Evolutionary conservation across 345 rosid species (phyloP).

Genomic region (Melastoma malabathricum): DNA sequence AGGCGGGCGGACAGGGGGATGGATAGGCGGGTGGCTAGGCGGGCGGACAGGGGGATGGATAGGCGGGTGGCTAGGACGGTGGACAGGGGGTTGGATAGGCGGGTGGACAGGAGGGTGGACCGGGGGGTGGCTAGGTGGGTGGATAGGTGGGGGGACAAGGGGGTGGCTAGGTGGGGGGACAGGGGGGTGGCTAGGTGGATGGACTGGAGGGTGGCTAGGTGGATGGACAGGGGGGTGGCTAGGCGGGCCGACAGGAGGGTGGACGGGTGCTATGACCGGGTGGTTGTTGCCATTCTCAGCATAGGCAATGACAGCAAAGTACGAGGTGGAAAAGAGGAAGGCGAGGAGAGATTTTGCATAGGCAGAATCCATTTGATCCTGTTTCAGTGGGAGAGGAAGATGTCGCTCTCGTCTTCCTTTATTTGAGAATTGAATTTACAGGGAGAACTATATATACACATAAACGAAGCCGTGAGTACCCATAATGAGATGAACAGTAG

Average conservation of each 20-base stretch:
- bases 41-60: not conserved
- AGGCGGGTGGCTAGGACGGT: not conserved
- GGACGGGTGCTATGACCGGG: not conserved
- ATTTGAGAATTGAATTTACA: too few species aligned
- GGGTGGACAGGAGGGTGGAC: not conserved
- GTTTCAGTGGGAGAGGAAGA: too few species aligned
- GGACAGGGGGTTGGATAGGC: not conserved
- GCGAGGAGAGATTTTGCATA: too few species aligned
- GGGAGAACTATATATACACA: too few species aligned
- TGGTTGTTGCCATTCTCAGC: not conserved
- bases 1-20: not conserved
- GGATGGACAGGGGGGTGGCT: slow-evolving; percentile 21
- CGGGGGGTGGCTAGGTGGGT: too few species aligned
- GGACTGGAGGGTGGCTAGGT: too few species aligned
- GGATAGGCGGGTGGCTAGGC: not conserved
- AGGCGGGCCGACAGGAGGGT: slow-evolving; percentile 14
- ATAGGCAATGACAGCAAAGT: slow-evolving; percentile 1
- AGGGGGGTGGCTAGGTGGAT: slow-evolving; percentile 19
- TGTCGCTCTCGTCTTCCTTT: too few species aligned
- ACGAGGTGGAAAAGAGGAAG: not conserved
- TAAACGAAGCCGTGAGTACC: too few species aligned
- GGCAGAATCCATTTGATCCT: too few species aligned
- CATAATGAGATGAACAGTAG: too few species aligned
- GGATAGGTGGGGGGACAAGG: slow-evolving; percentile 8
- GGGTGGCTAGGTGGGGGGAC: slow-evolving; percentile 19